phyloP scores from a whole-genome alignment of 2,329 filamentous ascomycete genomes.

The Stachybotrys chartarum region DNA sequence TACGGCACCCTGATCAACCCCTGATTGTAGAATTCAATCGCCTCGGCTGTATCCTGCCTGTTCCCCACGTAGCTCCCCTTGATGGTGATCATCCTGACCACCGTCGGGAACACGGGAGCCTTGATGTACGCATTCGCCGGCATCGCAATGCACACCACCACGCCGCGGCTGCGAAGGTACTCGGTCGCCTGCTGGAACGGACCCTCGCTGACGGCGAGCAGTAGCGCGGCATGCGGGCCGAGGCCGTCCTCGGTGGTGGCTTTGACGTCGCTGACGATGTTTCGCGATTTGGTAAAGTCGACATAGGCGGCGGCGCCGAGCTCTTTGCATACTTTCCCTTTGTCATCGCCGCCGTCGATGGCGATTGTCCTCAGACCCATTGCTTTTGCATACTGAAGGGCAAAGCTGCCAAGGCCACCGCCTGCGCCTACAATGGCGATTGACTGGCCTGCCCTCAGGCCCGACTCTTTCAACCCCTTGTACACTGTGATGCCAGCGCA shows the following conservation, averaged over 20 bases:
- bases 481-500: conserved; percentile 80
- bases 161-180: conserved; percentile 74
- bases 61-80: conserved; percentile 88
- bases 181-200: conserved; percentile 86
- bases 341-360: conserved; percentile 77
- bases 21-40: conserved; percentile 75
- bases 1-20: conserved; percentile 78
- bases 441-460: conserved; percentile 61
- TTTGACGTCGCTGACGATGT: conserved; percentile 75
- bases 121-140: conserved; percentile 73
- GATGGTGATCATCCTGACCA: conserved; percentile 80
- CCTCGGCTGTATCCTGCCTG: conserved; percentile 75
- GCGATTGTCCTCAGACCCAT: conserved; percentile 75
- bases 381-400: conserved; percentile 77
- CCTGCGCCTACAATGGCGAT: conserved; percentile 78
- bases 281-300: conserved; percentile 67
- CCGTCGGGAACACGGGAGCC: conserved; percentile 79
- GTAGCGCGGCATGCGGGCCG: conserved; percentile 76
- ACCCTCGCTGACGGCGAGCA: conserved; percentile 77
- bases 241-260: conserved; percentile 66
- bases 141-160: conserved; percentile 77
- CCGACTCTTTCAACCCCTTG: conserved; percentile 76
- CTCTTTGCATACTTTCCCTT: conserved; percentile 59
- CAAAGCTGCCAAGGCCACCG: conserved; percentile 68
- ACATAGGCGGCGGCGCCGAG: conserved; percentile 67